phyloP scores from a whole-genome alignment of 2,329 filamentous ascomycete genomes.

The Xylariales sp. region DNA sequence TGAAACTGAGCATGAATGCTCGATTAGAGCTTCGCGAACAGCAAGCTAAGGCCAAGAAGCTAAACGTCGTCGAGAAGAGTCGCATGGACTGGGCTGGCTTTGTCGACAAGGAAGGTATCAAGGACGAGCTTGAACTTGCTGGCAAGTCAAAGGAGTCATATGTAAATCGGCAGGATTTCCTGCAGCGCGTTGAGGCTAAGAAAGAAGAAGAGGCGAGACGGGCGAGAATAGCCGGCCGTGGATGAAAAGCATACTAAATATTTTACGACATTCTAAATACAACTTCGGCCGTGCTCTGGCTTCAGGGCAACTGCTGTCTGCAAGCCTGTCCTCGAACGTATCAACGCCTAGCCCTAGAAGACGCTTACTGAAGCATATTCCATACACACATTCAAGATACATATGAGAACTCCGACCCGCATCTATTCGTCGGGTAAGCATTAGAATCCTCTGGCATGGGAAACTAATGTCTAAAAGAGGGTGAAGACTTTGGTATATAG shows the following conservation, averaged over 20 bases:
- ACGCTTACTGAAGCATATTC: not conserved
- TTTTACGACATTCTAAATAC: not conserved
- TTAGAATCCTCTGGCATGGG: not conserved
- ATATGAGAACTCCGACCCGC: not conserved
- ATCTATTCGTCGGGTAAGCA: not conserved
- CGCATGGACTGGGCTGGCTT: slow-evolving; percentile 79
- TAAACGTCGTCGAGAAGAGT: slow-evolving; percentile 78
- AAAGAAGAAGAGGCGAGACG: slow-evolving; percentile 70
- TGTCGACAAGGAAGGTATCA: slow-evolving; percentile 77
- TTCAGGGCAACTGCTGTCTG: not conserved
- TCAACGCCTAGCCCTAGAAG: no score
- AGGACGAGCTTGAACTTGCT: slow-evolving; percentile 74
- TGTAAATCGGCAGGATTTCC: slow-evolving; percentile 71
- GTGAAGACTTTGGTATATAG: not conserved
- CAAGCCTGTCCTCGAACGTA: not conserved
- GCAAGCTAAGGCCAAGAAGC: slow-evolving; percentile 68
- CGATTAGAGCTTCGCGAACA: slow-evolving; percentile 60
- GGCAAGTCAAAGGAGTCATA: slow-evolving; percentile 74
- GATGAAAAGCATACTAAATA: slow-evolving; percentile 34
- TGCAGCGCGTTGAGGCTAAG: slow-evolving; percentile 72
- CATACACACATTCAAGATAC: not conserved
- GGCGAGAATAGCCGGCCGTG: slow-evolving; percentile 60
- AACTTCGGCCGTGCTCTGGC: not conserved
- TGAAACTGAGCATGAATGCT: slow-evolving; percentile 67
- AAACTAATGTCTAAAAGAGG: not conserved